Percentiles rank a stretch among this genome's conserved stretches.
Conservation (phyloP, 176 grass and related monocot genomes). For the Leersia perrieri region DNA sequence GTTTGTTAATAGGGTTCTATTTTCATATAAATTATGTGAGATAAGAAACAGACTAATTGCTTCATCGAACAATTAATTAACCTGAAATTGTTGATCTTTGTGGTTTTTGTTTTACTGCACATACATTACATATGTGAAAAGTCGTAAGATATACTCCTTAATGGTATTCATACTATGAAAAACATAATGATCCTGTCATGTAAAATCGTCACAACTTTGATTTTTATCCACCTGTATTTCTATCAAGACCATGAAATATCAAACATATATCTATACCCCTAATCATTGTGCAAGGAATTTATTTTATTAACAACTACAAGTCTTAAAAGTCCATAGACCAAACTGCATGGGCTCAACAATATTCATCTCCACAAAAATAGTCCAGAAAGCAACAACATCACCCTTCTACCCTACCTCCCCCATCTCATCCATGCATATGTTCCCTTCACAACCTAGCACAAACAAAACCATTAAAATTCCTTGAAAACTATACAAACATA, state of each 20-base stretch:
- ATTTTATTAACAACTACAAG: not conserved
- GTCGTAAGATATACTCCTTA: not conserved
- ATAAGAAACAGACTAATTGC: not conserved
- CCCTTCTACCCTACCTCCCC: not conserved
- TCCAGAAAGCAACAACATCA: not conserved
- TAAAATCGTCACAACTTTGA: not conserved
- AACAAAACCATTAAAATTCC: not conserved
- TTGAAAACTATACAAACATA: not conserved
- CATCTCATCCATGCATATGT: slow-evolving; percentile 3
- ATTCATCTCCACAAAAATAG: not conserved
- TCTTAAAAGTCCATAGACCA: not conserved
- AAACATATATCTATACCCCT: not conserved
- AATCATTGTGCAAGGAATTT: not conserved
- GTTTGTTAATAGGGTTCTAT: not conserved
- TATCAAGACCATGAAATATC: not conserved
- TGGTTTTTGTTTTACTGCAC: not conserved
- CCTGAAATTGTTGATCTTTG: not conserved
- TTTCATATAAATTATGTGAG: not conserved
- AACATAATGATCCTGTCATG: not conserved
- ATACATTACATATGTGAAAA: not conserved
- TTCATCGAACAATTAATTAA: not conserved
- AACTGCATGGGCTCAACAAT: not conserved
- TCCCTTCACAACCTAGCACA: not conserved
- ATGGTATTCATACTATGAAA: not conserved
- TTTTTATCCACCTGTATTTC: not conserved